Evolutionary conservation across 192 early-diverging fungal genomes (phyloP), one percentile per base, ranked within the genome.

Genomic region (Linnemannia elongata): DNA sequence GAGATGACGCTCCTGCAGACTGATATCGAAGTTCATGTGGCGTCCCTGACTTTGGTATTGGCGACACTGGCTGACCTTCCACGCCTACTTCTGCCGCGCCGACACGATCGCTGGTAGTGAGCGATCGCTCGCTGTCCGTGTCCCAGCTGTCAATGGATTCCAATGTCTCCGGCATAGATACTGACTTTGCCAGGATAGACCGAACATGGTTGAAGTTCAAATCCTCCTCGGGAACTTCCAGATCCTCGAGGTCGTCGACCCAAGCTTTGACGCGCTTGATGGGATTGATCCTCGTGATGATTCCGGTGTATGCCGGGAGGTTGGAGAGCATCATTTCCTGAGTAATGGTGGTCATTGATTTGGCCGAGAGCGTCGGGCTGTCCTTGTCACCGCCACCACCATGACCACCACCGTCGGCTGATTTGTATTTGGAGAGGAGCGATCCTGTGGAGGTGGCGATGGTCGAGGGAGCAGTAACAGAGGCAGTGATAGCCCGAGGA

Each of bases 321-420:
- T 83, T 81, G 38, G 84, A 81, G 42, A 57, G 82, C 79, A 86
- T 86, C 79, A 81, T 86, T n/a, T 80, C 75, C 47, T 77, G 84
- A 5, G 84, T 86, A 75, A 86, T 86, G 18, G 84, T 86, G 0
- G 70, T 86, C 84, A 86, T 80, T 20, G 77, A 27, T 52, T 75
- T 84, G 55, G 45, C 55, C 4, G 82, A 72, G 4, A 63, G 52
- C 6, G 69, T n/a, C 22, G 77, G 71, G 15, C 39, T 45, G 5
- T 76, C 72, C 38, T 71, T 74, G 10, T 76, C 74, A 4, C 74
- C 80, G 0, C 41, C 18, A 5, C 20, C 18, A 52, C 49, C 49
- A 52, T 49, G 47, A 49, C 12, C 74, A 17, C 74, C 74, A 5
- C 39, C 36, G 70, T 73, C 52, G 49, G 38, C 68, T 39, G 60